Evolutionary conservation across 2,329 filamentous ascomycete species (phyloP), one percentile per base, ranked within the genome.

Genomic region (Sporothrix curviconia): DNA sequence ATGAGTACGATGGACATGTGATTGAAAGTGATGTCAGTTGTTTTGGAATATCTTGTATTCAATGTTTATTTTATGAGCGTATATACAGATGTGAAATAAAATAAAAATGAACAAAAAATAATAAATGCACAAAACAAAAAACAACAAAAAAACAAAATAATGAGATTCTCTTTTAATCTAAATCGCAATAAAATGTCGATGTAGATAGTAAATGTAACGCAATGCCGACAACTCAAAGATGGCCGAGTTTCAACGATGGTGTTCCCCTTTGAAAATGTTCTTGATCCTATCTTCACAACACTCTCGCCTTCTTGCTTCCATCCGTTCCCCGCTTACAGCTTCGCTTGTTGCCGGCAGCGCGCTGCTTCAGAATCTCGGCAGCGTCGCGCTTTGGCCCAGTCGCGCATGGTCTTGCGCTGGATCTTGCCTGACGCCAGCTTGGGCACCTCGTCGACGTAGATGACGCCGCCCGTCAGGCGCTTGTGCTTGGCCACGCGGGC

Each of bases 351-450:
- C 47, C 40, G n/a, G 49, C 55, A 28, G 47, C 40, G 24, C 39
- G 46, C 52, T 55, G 52, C 47, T 64, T 64, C 56, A 61, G 44
- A 24, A 72, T 60, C 47, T 64, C 65, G 8, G 57, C 63, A 0
- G 74, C 76, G 67, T 83, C 81, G 58, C 70, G 70, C 69, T 79
- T n/a, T 81, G 7, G 80, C 76, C 79, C 79, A 82, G 43, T 82
- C 78, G 62, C 77, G 75, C 70, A 84, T 71, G 6, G 77, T 66
- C 63, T 81, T 81, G 50, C 80, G 71, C 66, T 79, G 73, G 52
- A 84, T 82, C 72, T 84, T 84, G 8, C 81, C 81, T 59, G 76
- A 79, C 12, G 77, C 75, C 46, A 81, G 68, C 66, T 81, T 82
- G 0, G 81, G 80, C 55, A 84, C 76, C 61, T 78, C 77, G 50